Conservation (phyloP, 768 basidiomycete genomes). For the Suillus spraguei region DNA sequence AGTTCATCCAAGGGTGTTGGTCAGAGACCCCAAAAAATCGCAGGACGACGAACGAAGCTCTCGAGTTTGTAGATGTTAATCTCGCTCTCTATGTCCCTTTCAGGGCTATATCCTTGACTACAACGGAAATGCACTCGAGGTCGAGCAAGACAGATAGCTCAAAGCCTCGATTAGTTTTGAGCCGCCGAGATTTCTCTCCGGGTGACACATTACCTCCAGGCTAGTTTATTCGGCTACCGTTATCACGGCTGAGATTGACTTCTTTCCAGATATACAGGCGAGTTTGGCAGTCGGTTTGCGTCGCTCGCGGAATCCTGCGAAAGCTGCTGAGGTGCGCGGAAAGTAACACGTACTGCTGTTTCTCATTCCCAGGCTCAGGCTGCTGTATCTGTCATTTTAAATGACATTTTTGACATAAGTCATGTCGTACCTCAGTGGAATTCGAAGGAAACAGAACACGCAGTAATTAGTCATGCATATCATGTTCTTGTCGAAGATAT, state of each 20-base stretch:
- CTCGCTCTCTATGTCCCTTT: constrained; percentile 4
- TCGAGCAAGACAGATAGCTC: constrained; percentile 5
- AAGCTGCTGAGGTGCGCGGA: constrained; percentile 1
- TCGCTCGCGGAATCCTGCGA: constrained; percentile 4
- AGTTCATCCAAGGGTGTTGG: constrained; percentile 13
- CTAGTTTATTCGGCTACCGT: not conserved
- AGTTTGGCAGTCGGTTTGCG: constrained; percentile 6
- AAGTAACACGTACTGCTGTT: too few species aligned
- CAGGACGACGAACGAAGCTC: constrained; percentile 1
- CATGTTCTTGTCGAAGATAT: constrained; percentile 5
- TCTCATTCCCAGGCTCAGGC: constrained; percentile 3
- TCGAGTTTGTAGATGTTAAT: constrained; percentile 8
- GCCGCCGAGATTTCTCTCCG: constrained; percentile 1
- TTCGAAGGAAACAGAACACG: constrained; percentile 9
- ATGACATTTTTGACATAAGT: constrained; percentile 6
- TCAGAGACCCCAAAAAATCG: constrained; percentile 14
- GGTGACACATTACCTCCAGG: not conserved
- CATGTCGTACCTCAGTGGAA: constrained; percentile 7
- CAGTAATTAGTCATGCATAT: not conserved
- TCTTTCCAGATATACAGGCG: constrained; percentile 2
- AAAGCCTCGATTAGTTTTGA: constrained; percentile 2
- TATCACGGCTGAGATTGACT: too few species aligned
- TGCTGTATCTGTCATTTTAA: constrained; percentile 7
- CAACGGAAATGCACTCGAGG: not conserved
- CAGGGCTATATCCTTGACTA: not conserved